Base-by-base conservation (phyloP, 352 stramenopile species). In the Globisporangium nunn region DNA sequence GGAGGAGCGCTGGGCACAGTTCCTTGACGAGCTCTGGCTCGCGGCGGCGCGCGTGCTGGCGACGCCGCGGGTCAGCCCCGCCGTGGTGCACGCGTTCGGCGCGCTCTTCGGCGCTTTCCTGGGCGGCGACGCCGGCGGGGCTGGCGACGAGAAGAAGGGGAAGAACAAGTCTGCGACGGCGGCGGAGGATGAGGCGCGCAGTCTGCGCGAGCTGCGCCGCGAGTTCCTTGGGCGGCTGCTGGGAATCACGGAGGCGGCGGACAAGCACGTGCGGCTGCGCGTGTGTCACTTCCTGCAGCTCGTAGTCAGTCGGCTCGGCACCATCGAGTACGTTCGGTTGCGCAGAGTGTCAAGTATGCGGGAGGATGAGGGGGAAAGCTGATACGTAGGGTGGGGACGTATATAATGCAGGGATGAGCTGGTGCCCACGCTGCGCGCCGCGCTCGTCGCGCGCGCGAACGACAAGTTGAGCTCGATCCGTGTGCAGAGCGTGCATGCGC, bases 281-380 rank as follows among this genome's bases (percentile, higher is more conserved):
- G 75, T 74, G 5, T 87, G 73, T 46, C 75, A 89, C 50, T 74
- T 88, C 60, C 54, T 88, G 43, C 77, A 84, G 58, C 56, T 88
- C 31, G 56, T 88, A 5, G 62, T 87, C n/a, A 74, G 76, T 53
- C 63, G 74, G 44, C 48, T 82, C 31, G 71, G 81, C 4, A 61
- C 63, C 11, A 76, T 88, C 45, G 74, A 86, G 74, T 85, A 74
- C 52, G 68, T 70, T 28, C 12, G n/a, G 1, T 23, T 37, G 18
- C 18, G 29, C 3, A 35, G 37, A 30, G 17, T 31, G 40, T 11
- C 28, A 4, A n/a, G 18, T 50, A 40, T 11, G 35, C 1, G 35
- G 10, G 35, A 40, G 35, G 10, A 11, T 11, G 10, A 40, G 35
- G 10, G 35, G 10, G 1, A 40, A 40, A 11, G 10, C 35, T 40